These are phyloP conservation scores for slime mould (Dictyostelium discoideum) DNA, from an alignment of 78 protist genomes.

Conservation along the genomic window DNA sequence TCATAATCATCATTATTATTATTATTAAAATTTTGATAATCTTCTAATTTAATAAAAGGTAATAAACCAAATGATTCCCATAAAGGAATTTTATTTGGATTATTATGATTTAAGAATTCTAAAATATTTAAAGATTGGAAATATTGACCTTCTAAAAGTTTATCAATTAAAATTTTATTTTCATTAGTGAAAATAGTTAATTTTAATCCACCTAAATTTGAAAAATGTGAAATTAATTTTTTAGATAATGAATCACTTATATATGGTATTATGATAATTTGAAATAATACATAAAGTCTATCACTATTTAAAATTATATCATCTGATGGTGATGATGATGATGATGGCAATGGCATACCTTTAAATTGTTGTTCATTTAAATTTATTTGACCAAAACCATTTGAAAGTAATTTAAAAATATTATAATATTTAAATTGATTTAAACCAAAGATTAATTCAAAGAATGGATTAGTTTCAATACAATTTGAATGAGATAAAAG, in stretches of 20 bases:
- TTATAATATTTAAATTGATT: not conserved
- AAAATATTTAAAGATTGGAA: not conserved
- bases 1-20: not conserved
- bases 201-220: not conserved
- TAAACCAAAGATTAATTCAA: not conserved
- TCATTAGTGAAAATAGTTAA: not conserved
- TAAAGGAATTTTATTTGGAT: not conserved
- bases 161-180: not conserved
- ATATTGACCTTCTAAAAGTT: not conserved
- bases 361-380: not conserved
- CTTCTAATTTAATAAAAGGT: not conserved
- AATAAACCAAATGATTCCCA: not conserved
- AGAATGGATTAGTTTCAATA: not conserved
- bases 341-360: not conserved
- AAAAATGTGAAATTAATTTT: not conserved
- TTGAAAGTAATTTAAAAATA: not conserved
- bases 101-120: not conserved
- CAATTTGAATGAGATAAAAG: not conserved
- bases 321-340: too few species aligned
- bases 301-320: not conserved
- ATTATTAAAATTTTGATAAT: not conserved
- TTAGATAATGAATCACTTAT: not conserved
- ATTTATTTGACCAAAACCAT: not conserved
- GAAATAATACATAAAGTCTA: not conserved
- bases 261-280: not conserved